These are phyloP conservation scores for Elongisporangium senticosum DNA, from an alignment of 352 stramenopile genomes.

Conservation along the genomic window DNA sequence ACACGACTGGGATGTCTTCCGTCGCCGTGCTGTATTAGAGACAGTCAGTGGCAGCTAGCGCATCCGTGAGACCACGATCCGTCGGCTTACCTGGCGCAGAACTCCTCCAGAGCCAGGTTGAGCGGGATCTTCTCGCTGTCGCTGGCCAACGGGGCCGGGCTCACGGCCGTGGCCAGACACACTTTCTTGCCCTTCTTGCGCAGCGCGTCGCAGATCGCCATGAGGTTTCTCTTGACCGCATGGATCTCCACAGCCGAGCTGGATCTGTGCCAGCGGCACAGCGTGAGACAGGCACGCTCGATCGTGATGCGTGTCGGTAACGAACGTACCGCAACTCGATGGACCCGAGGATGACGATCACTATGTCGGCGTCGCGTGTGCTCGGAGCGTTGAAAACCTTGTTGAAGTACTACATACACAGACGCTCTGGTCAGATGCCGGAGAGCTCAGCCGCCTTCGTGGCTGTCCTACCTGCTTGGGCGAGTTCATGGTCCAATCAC, in stretches of 20 bases:
- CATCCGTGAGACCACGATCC: not conserved
- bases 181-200: conserved; percentile 81
- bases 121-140: conserved; percentile 31
- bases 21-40: conserved; percentile 38
- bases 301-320: too few species aligned
- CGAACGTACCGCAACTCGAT: conserved; percentile 40
- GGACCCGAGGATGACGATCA: conserved; percentile 76
- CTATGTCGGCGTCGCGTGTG: conserved; percentile 66
- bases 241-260: conserved; percentile 22
- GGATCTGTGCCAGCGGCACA: not conserved
- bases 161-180: conserved; percentile 59
- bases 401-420: conserved; percentile 47
- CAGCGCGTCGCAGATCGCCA: conserved; percentile 70
- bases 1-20: conserved; percentile 56
- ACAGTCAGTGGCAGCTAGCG: not conserved
- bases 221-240: conserved; percentile 54
- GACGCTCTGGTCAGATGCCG: not conserved
- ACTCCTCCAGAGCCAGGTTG: conserved; percentile 67
- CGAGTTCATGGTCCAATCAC: conserved; percentile 60
- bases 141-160: conserved; percentile 25
- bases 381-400: conserved; percentile 51
- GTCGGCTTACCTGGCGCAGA: conserved; percentile 66
- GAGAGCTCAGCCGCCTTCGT: conserved; percentile 3
- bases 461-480: conserved; percentile 39
- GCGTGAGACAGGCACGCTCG: not conserved